Conservation (phyloP, 2,329 filamentous ascomycete species). For the Scortechinia acanthostroma region DNA sequence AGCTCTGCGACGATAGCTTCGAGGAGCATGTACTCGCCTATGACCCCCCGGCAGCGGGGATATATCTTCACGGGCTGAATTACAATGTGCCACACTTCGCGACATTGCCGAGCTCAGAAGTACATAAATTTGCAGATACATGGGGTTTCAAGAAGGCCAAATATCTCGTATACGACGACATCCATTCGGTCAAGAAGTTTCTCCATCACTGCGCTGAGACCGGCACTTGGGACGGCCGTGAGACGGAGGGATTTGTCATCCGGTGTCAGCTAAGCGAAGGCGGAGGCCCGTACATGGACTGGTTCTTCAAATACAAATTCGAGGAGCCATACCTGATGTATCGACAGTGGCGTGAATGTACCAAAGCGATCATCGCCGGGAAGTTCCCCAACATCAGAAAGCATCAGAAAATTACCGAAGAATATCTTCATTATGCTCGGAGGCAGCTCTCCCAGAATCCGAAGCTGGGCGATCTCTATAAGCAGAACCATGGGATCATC, state of each 20-base stretch:
- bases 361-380: conserved; percentile 76
- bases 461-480: conserved; percentile 64
- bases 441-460: conserved; percentile 65
- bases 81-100: conserved; percentile 87
- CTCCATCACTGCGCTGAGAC: conserved; percentile 80
- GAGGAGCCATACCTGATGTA: conserved; percentile 99
- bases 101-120: conserved; percentile 75
- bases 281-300: conserved; percentile 64
- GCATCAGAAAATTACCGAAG: conserved; percentile 80
- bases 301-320: conserved; percentile 99
- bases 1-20: conserved; percentile 91
- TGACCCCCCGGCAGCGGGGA: conserved; percentile 71
- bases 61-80: conserved; percentile 95
- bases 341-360: conserved; percentile 95
- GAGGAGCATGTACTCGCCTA: conserved; percentile 96
- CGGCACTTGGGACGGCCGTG: conserved; percentile 80
- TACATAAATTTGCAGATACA: conserved; percentile 79
- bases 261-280: conserved; percentile 69
- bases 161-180: conserved; percentile 69
- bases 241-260: conserved; percentile 95
- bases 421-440: conserved; percentile 79
- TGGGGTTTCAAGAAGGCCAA: conserved; percentile 94
- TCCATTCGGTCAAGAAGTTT: conserved; percentile 70
- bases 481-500: conserved; percentile 90
- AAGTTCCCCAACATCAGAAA: conserved; percentile 75